phyloP scores from a whole-genome alignment of 148 eudicot genomes.

The Bassia scoparia region DNA sequence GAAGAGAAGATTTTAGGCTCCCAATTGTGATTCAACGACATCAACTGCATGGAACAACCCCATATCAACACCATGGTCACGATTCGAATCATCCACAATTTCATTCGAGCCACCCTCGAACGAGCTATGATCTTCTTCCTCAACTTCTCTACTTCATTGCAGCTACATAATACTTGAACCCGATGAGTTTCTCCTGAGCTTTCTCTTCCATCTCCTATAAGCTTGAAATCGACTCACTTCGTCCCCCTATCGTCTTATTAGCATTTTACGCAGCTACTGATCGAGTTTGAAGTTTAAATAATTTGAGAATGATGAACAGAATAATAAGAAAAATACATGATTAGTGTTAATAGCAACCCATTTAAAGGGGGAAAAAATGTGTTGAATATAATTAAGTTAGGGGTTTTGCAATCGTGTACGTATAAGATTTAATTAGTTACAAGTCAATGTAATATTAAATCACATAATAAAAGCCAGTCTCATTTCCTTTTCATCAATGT shows the following conservation, averaged over 20 bases:
- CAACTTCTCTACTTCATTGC: conserved; percentile 23
- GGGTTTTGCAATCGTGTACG: conserved; percentile 21
- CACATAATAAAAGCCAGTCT: too few relatives aligned
- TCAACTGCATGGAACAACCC: conserved; percentile 35
- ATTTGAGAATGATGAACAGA: too few relatives aligned
- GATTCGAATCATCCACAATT: conserved; percentile 29
- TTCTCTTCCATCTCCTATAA: background rate
- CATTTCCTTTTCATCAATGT: too few relatives aligned
- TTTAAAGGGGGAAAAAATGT: conserved; percentile 1
- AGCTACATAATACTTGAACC: conserved; percentile 4
- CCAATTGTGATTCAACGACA: conserved; percentile 25
- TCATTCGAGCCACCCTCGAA: conserved; percentile 25
- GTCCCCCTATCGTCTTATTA: too few relatives aligned
- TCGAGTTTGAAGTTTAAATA: background rate
- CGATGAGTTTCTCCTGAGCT: background rate
- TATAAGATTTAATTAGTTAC: conserved; percentile 19
- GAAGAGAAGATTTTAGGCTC: conserved; percentile 19
- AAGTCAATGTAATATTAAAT: too few relatives aligned
- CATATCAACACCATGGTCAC: conserved; percentile 32
- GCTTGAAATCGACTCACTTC: too few relatives aligned
- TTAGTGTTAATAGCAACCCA: background rate
- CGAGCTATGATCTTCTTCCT: conserved; percentile 29
- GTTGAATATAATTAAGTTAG: background rate
- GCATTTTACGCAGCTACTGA: too few relatives aligned
- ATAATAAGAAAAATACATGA: background rate